A percentile compares a stretch with the other conserved stretches of the same genome.
phyloP scores from a whole-genome alignment of 805 yeast species.

The Candida adriatica region DNA sequence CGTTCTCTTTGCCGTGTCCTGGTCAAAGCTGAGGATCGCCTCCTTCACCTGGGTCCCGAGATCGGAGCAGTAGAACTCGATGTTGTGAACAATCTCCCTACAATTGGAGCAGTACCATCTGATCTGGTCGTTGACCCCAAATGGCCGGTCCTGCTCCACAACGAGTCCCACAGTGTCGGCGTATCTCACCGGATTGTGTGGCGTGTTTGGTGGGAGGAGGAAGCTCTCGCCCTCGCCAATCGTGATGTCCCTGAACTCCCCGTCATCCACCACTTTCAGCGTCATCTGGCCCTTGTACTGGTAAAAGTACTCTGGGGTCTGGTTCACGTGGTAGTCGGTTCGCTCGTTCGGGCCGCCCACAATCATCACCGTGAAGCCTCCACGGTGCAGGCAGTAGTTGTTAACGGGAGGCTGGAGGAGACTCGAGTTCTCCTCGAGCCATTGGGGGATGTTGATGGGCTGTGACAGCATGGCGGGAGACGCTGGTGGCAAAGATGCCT shows the following conservation, averaged over 20 bases:
- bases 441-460: constrained; percentile 72
- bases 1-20: constrained; percentile 54
- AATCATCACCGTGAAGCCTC: constrained; percentile 91
- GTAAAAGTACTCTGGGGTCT: constrained; percentile 91
- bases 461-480: constrained; percentile 29
- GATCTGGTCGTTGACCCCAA: constrained; percentile 58
- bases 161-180: constrained; percentile 85
- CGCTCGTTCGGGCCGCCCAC: constrained; percentile 96
- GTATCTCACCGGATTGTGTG: constrained; percentile 86
- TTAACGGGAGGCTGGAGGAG: constrained; percentile 88
- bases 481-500: too few species aligned
- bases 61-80: constrained; percentile 67
- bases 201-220: constrained; percentile 74
- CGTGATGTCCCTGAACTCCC: constrained; percentile 63
- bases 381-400: constrained; percentile 82
- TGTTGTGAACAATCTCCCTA: constrained; percentile 56
- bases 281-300: constrained; percentile 85
- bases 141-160: constrained; percentile 87
- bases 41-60: constrained; percentile 86
- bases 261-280: constrained; percentile 74
- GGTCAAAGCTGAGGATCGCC: constrained; percentile 68
- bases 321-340: constrained; percentile 89
- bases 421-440: constrained; percentile 74
- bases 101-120: constrained; percentile 87
- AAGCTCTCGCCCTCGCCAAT: constrained; percentile 88